Evolutionary conservation across 495 filamentous ascomycete genomes (phyloP).

Genomic region (Saxophila tyrrhenica): DNA sequence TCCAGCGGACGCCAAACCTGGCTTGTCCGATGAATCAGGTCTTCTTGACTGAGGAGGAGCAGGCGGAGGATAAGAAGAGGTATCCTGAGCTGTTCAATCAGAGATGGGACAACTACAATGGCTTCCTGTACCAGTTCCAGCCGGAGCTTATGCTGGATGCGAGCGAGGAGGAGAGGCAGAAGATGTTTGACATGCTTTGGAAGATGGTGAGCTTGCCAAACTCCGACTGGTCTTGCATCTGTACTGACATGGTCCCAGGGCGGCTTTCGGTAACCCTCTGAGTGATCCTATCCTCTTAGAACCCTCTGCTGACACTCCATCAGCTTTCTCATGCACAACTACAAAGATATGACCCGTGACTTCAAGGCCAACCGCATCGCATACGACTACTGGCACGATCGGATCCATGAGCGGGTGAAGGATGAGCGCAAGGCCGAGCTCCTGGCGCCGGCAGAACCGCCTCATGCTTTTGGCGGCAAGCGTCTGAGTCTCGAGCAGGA

Average conservation of each 20-base stretch:
- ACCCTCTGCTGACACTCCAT: not conserved
- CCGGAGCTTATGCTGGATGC: constrained; percentile 36
- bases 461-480: constrained; percentile 45
- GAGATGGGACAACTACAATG: constrained; percentile 31
- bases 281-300: constrained; percentile 29
- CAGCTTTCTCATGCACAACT: constrained; percentile 33
- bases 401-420: constrained; percentile 37
- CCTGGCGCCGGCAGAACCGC: constrained; percentile 41
- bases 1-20: constrained; percentile 45
- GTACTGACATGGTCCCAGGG: too few relatives aligned
- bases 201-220: constrained; percentile 38
- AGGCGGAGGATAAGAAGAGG: constrained; percentile 23
- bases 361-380: constrained; percentile 35
- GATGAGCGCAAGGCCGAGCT: constrained; percentile 38
- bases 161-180: constrained; percentile 34
- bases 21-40: constrained; percentile 40
- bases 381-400: constrained; percentile 48
- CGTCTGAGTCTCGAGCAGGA: constrained; percentile 42
- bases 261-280: too few relatives aligned
- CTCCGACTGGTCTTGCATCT: too few relatives aligned
- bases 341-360: constrained; percentile 37
- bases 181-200: constrained; percentile 38
- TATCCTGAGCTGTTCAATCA: constrained; percentile 12
- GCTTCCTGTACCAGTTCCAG: constrained; percentile 34
- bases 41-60: constrained; percentile 31